Evolutionary conservation across 108 stramenopile species (phyloP), one percentile per base, ranked within the genome.

Genomic region (Nitzschia sp.): DNA sequence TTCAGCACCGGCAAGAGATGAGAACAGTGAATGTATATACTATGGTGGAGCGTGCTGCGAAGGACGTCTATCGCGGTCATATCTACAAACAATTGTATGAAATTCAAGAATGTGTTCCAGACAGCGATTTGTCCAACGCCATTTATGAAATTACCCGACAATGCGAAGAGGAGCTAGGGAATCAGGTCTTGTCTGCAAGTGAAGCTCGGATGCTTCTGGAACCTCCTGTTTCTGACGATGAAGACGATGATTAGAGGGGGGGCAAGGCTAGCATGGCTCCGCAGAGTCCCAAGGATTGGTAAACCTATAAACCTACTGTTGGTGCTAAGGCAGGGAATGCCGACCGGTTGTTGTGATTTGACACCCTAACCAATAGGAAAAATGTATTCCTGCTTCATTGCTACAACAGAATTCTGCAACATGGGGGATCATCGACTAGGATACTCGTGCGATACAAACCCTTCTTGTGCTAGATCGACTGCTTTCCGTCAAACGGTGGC

Each of bases 81-180:
- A 24, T 62, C 19, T 62, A 62, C 43, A 17, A 22, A 24, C 43
- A 62, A 19, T 41, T 46, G 14, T 62, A 62, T 10, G 12, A 24
- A 7, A 44, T 12, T 62, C n/a, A 14, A 37, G 43, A 62, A 15
- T 12, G 61, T 20, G 11, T 44, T 5, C 20, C 61, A 46, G 17
- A 62, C 19, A 10, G 17, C 11, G 61, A 46, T 17, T 19, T 24
- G 14, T 46, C 43, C 24, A 42, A 44, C 0, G 6, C 24, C 3
- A 20, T 44, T 41, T 20, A 21, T 44, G 40, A 20, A 44, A 25
- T 62, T 24, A 17, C 10, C 1, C 21, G 29, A 1, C 3, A 62
- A 22, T 43, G 41, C 17, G 61, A 62, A 21, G 43, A 62, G 14
- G 25, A 26, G 20, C 17, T 62, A 22, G 61, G 61, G 11, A 62